Evolutionary conservation across 164 flowering plant species (phyloP).

Genomic region (Warburgia ugandensis): DNA sequence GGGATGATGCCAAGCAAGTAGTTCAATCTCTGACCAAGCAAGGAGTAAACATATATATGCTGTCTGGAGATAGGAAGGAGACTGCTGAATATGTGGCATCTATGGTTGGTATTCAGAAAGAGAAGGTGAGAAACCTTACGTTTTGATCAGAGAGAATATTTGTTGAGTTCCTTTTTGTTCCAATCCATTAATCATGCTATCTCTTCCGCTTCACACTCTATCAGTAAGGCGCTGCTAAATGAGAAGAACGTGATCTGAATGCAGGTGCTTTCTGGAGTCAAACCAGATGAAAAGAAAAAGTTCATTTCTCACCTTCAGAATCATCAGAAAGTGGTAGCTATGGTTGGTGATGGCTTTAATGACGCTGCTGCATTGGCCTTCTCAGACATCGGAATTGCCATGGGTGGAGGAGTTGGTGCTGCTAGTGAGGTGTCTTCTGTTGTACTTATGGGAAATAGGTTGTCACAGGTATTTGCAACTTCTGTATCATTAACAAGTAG

Average conservation of each 20-base stretch:
- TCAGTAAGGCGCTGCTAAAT: not conserved
- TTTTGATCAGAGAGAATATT: not conserved
- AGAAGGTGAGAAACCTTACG: constrained; percentile 39
- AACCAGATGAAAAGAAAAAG: constrained; percentile 76
- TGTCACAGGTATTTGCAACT: constrained; percentile 60
- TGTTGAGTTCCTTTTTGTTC: not conserved
- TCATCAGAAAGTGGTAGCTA: constrained; percentile 64
- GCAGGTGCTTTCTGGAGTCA: constrained; percentile 83
- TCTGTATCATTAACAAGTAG: not conserved
- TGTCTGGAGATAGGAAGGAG: constrained; percentile 83
- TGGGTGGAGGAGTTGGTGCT: constrained; percentile 96
- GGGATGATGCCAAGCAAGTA: constrained; percentile 83
- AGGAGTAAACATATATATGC: constrained; percentile 71
- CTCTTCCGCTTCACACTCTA: no score
- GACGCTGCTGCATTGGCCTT: constrained; percentile 98
- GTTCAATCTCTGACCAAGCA: constrained; percentile 54
- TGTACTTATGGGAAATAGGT: constrained; percentile 80
- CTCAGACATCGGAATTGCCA: constrained; percentile 81
- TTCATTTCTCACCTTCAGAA: constrained; percentile 69
- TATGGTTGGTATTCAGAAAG: constrained; percentile 73
- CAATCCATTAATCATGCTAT: not conserved
- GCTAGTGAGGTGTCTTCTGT: constrained; percentile 95
- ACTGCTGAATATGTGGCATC: constrained; percentile 97
- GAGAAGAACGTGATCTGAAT: constrained; percentile 6
- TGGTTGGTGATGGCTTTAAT: constrained; percentile 99